phyloP scores from a whole-genome alignment of 306 rosid genomes.

The Malus sylvestris region DNA sequence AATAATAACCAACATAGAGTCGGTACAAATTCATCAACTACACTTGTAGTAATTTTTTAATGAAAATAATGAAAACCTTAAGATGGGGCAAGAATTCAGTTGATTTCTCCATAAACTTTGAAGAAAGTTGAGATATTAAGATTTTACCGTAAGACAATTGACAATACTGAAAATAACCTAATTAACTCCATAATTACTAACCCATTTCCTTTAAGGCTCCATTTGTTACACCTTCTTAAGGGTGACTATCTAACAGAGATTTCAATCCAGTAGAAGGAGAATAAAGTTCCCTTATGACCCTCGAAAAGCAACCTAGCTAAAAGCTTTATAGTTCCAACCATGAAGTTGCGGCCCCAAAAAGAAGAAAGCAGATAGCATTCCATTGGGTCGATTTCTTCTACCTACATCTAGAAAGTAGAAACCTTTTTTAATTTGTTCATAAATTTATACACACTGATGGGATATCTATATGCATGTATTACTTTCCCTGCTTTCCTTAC shows the following conservation, averaged over 20 bases:
- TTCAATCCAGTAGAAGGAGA: no score
- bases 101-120: background rate
- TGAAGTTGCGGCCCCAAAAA: no score
- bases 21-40: background rate
- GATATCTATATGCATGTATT: background rate
- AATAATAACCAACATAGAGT: slow-evolving; percentile 33
- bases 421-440: background rate
- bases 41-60: background rate
- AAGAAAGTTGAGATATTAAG: background rate
- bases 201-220: no score
- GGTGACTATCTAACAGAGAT: no score
- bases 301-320: no score
- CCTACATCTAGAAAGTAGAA: background rate
- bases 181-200: no score
- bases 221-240: no score
- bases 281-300: no score
- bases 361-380: background rate
- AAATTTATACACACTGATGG: background rate
- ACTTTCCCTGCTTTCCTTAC: background rate
- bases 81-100: background rate
- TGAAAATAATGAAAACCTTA: no score
- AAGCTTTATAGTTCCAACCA: background rate
- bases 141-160: background rate
- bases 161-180: no score
- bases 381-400: background rate